Evolutionary conservation across 345 rosid species (phyloP).

Genomic region (Kernera saxatilis): DNA sequence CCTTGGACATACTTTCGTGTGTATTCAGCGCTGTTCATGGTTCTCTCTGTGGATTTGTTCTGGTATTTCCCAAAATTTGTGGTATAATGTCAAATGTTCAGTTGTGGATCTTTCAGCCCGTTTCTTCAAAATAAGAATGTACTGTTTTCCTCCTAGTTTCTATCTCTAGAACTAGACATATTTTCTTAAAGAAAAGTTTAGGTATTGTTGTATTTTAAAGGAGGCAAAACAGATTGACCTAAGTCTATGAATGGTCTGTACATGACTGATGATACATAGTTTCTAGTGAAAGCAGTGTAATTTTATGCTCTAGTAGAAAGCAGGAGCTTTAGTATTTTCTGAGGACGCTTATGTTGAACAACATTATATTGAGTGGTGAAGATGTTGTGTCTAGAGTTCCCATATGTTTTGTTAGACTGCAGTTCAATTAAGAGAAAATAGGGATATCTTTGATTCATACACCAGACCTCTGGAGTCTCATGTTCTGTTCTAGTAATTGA

Average conservation of each 20-base stretch:
- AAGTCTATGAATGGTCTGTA: too few species aligned
- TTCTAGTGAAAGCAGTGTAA: neutral
- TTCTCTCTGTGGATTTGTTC: conserved; percentile 48
- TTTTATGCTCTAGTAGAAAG: neutral
- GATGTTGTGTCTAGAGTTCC: neutral
- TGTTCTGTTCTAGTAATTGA: neutral
- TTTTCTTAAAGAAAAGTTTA: neutral
- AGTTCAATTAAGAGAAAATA: neutral
- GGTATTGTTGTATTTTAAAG: neutral
- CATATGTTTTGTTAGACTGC: neutral
- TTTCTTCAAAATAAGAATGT: neutral
- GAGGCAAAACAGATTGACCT: neutral
- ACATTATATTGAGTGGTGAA: neutral
- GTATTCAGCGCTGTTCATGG: conserved; percentile 55
- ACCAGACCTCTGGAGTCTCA: neutral
- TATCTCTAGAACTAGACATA: neutral
- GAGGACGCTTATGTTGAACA: too few species aligned
- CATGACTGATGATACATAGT: too few species aligned
- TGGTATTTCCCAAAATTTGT: conserved; percentile 42
- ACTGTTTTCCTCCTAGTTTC: neutral
- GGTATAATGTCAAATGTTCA: neutral
- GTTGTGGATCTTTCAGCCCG: neutral
- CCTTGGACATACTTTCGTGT: conserved; percentile 75
- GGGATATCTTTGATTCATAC: neutral
- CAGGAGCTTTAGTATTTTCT: neutral